Percentiles rank a stretch among this genome's conserved stretches.
Evolutionary conservation across 2,329 filamentous ascomycete genomes (phyloP).

Genomic region (Fusarium sororula): DNA sequence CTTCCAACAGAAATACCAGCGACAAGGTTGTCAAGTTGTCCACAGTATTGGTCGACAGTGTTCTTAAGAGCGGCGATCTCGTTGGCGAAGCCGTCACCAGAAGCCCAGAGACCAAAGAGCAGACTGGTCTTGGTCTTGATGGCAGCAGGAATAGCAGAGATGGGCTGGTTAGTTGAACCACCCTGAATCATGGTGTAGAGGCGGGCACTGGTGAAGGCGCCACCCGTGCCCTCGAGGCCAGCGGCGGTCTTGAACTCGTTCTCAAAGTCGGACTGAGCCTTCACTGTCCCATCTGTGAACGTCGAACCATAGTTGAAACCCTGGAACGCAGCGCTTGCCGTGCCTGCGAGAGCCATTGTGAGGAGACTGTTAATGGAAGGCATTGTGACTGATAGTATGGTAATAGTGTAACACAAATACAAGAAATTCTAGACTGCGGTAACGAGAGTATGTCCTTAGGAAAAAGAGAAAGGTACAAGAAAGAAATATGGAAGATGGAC

Average conservation of each 20-base stretch:
- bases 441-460: constrained; percentile 29
- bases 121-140: constrained; percentile 82
- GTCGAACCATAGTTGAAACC: constrained; percentile 80
- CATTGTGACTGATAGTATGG: constrained; percentile 37
- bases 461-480: not conserved
- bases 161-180: constrained; percentile 70
- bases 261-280: constrained; percentile 73
- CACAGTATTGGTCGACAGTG: constrained; percentile 75
- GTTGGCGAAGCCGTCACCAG: constrained; percentile 74
- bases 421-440: not conserved
- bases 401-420: not conserved
- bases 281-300: constrained; percentile 67
- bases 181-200: constrained; percentile 81
- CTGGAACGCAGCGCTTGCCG: constrained; percentile 55
- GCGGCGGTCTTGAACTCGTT: constrained; percentile 74
- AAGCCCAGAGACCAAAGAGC: constrained; percentile 86
- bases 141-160: constrained; percentile 81
- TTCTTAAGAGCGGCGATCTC: constrained; percentile 77
- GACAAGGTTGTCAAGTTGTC: constrained; percentile 70
- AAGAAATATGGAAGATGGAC: not conserved
- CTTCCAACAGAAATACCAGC: constrained; percentile 86
- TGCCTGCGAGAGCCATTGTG: constrained; percentile 47
- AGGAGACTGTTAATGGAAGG: constrained; percentile 46
- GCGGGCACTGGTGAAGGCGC: constrained; percentile 72
- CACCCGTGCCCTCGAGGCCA: constrained; percentile 68